Evolutionary conservation across 2,329 filamentous ascomycete genomes (phyloP).

Genomic region (Dactylonectria macrodidyma): DNA sequence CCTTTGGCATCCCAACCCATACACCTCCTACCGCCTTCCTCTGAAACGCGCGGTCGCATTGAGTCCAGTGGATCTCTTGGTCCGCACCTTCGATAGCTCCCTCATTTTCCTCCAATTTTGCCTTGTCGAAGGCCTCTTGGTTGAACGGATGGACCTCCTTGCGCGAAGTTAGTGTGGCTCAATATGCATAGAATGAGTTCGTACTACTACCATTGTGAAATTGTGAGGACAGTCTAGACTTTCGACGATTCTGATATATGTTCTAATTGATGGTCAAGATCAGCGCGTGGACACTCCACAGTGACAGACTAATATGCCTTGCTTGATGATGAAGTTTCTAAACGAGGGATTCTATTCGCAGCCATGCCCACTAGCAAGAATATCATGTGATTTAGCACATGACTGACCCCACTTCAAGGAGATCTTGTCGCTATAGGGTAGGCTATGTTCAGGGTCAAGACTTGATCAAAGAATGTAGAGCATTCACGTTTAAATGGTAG

Average conservation of each 20-base stretch:
- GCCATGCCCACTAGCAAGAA: too few species aligned
- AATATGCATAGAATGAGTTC: background rate
- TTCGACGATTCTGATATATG: background rate
- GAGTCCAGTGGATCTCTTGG: conserved; percentile 21
- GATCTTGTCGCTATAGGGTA: too few species aligned
- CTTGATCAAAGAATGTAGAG: too few species aligned
- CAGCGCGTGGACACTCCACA: too few species aligned
- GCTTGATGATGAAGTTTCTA: too few species aligned
- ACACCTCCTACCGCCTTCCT: conserved; percentile 8
- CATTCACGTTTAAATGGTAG: too few species aligned
- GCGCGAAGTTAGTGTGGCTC: background rate
- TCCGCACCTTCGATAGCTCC: conserved; percentile 9
- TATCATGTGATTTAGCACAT: too few species aligned
- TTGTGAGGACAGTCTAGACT: background rate
- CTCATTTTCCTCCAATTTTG: conserved; percentile 9
- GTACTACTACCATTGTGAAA: background rate
- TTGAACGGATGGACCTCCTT: conserved; percentile 24
- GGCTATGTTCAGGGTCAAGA: too few species aligned
- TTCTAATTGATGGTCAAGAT: too few species aligned
- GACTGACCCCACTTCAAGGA: too few species aligned
- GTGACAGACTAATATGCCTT: too few species aligned
- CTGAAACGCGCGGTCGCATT: conserved; percentile 18
- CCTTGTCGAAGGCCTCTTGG: conserved; percentile 11
- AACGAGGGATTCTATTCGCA: too few species aligned
- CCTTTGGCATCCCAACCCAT: conserved; percentile 24